A percentile compares a stretch with the other conserved stretches of the same genome.
phyloP scores from a whole-genome alignment of 306 rosid species.

The Acacia acuminata region DNA sequence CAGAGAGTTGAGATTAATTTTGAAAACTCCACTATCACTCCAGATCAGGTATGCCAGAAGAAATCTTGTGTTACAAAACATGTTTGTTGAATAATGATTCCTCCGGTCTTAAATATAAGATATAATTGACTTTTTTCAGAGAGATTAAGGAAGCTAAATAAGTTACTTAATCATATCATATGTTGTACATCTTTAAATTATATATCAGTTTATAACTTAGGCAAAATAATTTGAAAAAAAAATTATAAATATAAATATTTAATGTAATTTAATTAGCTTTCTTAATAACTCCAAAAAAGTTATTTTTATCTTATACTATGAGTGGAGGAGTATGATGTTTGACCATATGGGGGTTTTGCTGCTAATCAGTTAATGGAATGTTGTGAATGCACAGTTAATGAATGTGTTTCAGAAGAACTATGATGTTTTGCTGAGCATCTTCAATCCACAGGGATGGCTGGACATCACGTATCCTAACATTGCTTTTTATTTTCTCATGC shows the following conservation, averaged over 20 bases:
- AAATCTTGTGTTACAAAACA: neutral
- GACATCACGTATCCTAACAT: conserved; percentile 89
- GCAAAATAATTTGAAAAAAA: too few relatives aligned
- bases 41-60: conserved; percentile 63
- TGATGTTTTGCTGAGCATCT: conserved; percentile 72
- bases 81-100: neutral
- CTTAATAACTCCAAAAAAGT: too few relatives aligned
- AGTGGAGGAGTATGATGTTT: too few relatives aligned
- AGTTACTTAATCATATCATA: too few relatives aligned
- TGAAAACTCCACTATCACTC: conserved; percentile 66
- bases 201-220: too few relatives aligned
- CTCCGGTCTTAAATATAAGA: too few relatives aligned
- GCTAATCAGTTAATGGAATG: neutral
- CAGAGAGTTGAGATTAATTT: conserved; percentile 78
- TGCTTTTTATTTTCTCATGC: neutral
- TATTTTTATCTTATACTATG: too few relatives aligned
- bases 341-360: neutral
- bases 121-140: accelerated
- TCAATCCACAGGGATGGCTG: conserved; percentile 95
- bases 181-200: too few relatives aligned
- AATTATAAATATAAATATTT: too few relatives aligned
- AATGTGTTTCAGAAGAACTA: conserved; percentile 71
- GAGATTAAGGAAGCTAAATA: too few relatives aligned
- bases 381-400: conserved; percentile 64
- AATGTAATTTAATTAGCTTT: too few relatives aligned